phyloP scores from a whole-genome alignment of 2,329 filamentous ascomycete genomes.

The Sordariomycetes sp. region DNA sequence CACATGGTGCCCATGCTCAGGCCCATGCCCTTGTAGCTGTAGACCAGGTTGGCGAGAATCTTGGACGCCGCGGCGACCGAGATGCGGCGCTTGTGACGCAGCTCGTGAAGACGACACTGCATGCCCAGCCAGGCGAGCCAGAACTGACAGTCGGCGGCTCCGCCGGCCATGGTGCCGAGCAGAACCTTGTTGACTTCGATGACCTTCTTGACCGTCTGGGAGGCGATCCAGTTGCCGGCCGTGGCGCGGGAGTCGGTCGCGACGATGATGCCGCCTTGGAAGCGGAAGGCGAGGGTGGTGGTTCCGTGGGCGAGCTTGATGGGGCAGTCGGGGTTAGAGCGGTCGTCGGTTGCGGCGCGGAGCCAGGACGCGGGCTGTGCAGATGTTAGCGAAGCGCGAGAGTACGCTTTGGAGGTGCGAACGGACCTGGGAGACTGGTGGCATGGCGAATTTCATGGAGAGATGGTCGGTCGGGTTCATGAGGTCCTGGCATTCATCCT shows the following conservation, averaged over 20 bases:
- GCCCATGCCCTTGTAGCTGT: conserved; percentile 98
- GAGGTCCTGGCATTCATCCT: conserved; percentile 67
- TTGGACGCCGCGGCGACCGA: conserved; percentile 95
- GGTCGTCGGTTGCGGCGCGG: conserved; percentile 93
- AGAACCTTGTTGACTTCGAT: conserved; percentile 96
- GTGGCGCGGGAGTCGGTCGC: conserved; percentile 96
- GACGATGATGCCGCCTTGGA: conserved; percentile 96
- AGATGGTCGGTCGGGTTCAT: conserved; percentile 65
- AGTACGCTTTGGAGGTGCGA: neutral
- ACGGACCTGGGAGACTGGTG: conserved; percentile 80
- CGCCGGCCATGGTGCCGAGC: conserved; percentile 95
- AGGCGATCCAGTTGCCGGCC: conserved; percentile 98
- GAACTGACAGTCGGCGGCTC: conserved; percentile 98
- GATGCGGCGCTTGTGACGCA: conserved; percentile 97
- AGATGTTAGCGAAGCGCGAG: neutral
- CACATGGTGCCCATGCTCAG: conserved; percentile 99
- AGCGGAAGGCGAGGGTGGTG: conserved; percentile 94
- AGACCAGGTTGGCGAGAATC: conserved; percentile 96
- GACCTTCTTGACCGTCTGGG: conserved; percentile 99
- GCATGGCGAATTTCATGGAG: conserved; percentile 90
- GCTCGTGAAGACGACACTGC: conserved; percentile 98
- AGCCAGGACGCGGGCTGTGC: conserved; percentile 76
- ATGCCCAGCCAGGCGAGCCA: conserved; percentile 98
- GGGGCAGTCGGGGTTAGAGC: conserved; percentile 90
- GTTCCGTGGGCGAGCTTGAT: conserved; percentile 99